phyloP scores from a whole-genome alignment of 2,329 filamentous ascomycete species.

The Clathrospora elynae region DNA sequence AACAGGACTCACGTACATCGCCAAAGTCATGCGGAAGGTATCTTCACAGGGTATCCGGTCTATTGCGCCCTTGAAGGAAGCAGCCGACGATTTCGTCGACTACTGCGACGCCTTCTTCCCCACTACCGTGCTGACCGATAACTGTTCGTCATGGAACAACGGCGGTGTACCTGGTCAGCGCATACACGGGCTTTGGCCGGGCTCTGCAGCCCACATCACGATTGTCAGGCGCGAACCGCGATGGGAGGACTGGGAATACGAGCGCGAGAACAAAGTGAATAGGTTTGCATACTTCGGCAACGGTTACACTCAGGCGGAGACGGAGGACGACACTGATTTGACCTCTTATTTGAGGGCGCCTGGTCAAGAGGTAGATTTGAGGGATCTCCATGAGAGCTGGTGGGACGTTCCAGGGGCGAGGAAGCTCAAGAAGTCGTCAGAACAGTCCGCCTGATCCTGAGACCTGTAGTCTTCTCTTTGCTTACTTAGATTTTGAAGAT shows the following conservation, averaged over 20 bases:
- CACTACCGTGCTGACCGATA: slow-evolving; percentile 61
- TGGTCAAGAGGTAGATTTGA: slow-evolving; percentile 61
- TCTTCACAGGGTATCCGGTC: slow-evolving; percentile 68
- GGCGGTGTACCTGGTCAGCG: slow-evolving; percentile 62
- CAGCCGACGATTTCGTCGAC: slow-evolving; percentile 67
- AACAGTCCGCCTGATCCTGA: no score
- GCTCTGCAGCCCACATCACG: slow-evolving; percentile 67
- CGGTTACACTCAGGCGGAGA: slow-evolving; percentile 67
- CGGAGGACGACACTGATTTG: slow-evolving; percentile 61
- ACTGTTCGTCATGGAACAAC: slow-evolving; percentile 75
- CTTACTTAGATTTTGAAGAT: no score
- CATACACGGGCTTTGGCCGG: slow-evolving; percentile 73
- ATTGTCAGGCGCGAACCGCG: slow-evolving; percentile 61
- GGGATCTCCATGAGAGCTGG: slow-evolving; percentile 71
- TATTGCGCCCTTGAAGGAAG: slow-evolving; percentile 61
- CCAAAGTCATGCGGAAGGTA: slow-evolving; percentile 70
- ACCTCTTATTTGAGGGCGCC: slow-evolving; percentile 66
- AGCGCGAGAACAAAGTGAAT: slow-evolving; percentile 54
- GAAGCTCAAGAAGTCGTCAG: slow-evolving; percentile 22
- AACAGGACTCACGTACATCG: slow-evolving; percentile 67
- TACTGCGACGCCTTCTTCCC: slow-evolving; percentile 60
- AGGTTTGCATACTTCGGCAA: slow-evolving; percentile 70
- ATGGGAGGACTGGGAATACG: slow-evolving; percentile 66
- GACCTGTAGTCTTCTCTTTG: no score
- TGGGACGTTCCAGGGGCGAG: slow-evolving; percentile 48